Evolutionary conservation across 169 alveolate species (phyloP), one percentile per base, ranked within the genome.

Genomic region (Toxoplasma gondii): DNA sequence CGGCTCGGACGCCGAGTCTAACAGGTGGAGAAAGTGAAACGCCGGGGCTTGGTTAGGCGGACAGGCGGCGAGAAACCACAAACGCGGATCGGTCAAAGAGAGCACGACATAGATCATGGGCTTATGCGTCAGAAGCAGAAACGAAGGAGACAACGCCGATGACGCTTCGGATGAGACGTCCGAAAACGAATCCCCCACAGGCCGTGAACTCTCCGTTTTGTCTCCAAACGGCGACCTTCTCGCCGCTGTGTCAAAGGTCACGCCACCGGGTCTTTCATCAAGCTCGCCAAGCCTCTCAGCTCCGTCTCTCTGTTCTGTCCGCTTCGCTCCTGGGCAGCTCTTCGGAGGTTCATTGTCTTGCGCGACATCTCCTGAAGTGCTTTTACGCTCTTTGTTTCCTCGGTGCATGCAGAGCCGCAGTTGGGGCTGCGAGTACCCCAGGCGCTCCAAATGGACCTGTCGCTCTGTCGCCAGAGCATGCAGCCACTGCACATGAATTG

Each of bases 11-110:
- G 86, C 39, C 39, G 39, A 19, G 45, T n/a, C 49, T 16, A 78
- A 10, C 4, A 36, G 45, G 43, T 36, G 49, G 29, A 78, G 86
- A n/a, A 78, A 78, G 45, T 78, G 86, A 19, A 36, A 38, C 45
- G 45, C 49, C 1, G 45, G 49, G n/a, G 86, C 39, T 27, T 78
- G 86, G 45, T 78, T 78, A 1, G 86, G 86, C 19, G 86, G 86
- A 38, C 86, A 78, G 39, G 86, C 86, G 29, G 86, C 86, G 39
- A 19, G n/a, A 78, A 78, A 27, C 49, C 39, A 78, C 49, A 78
- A n/a, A n/a, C 86, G 86, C 39, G 86, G 86, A 27, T 78, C 86
- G 22, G 39, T n/a, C 86, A 78, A 10, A n/a, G 86, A 78, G 44
- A 38, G 49, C 27, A 78, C 86, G 86, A 19, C 45, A 45, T 78